These are phyloP conservation scores for Crotalaria pallida DNA, from an alignment of 306 rosid species.

Conservation along the genomic window DNA sequence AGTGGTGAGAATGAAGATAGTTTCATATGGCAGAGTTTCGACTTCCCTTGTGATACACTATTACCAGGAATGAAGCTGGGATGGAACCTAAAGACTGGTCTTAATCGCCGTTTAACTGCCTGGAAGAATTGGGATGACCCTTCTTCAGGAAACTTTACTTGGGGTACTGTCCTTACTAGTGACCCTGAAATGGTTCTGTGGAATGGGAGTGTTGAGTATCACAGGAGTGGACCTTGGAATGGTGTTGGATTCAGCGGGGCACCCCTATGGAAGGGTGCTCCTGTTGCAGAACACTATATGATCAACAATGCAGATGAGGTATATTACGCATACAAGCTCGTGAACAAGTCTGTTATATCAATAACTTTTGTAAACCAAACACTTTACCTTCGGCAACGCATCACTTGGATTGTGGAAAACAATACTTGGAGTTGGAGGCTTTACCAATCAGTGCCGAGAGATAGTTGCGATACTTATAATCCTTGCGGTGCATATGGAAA, in stretches of 20 bases:
- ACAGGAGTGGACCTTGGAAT: constrained; percentile 1
- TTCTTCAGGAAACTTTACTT: constrained; percentile 22
- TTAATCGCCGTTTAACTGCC: constrained; percentile 19
- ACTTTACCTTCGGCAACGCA: not conserved
- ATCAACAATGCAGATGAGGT: not conserved
- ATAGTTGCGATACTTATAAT: constrained; percentile 18
- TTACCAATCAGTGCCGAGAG: not conserved
- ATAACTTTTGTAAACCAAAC: constrained; percentile 19
- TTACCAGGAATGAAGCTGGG: constrained; percentile 41
- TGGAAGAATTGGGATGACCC: constrained; percentile 38
- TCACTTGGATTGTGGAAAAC: not conserved
- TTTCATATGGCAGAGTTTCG: constrained; percentile 45
- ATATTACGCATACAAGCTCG: not conserved
- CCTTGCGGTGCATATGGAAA: constrained; percentile 15
- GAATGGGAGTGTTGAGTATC: not conserved
- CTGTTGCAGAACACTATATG: not conserved
- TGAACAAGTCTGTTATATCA: constrained; percentile 1
- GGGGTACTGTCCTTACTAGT: not conserved
- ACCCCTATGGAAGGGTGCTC: not conserved
- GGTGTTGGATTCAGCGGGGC: not conserved
- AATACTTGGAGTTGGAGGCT: constrained; percentile 26
- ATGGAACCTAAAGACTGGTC: constrained; percentile 26
- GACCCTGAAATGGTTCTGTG: constrained; percentile 5
- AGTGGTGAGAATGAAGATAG: not conserved
- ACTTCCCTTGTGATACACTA: constrained; percentile 38